phyloP scores from a whole-genome alignment of 768 basidiomycete genomes.

The Calocybe cyanea region DNA sequence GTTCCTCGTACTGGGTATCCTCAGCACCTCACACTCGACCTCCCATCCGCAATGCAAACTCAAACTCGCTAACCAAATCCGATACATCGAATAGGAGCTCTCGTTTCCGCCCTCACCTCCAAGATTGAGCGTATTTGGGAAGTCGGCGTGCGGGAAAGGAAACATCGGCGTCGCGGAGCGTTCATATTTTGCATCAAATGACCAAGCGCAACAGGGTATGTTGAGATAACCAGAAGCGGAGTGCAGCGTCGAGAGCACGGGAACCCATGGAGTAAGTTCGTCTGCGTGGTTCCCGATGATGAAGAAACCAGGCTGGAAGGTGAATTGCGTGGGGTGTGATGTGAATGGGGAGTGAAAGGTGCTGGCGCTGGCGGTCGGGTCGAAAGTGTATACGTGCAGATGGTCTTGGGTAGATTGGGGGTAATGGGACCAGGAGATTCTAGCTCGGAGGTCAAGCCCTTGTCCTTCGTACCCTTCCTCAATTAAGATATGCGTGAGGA shows the following conservation, averaged over 20 bases:
- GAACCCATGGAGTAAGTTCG: slow-evolving; percentile 93
- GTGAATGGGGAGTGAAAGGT: no score
- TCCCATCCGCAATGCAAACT: slow-evolving; percentile 79
- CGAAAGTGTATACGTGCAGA: slow-evolving; percentile 67
- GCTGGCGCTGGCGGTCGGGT: slow-evolving; percentile 43
- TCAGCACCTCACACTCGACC: slow-evolving; percentile 78
- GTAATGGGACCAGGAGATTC: slow-evolving; percentile 83
- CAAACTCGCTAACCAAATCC: slow-evolving; percentile 80
- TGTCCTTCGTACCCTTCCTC: slow-evolving; percentile 81
- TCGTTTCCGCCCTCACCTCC: slow-evolving; percentile 55
- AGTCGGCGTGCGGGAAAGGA: slow-evolving; percentile 22
- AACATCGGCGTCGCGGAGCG: slow-evolving; percentile 38
- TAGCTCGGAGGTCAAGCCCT: slow-evolving; percentile 83
- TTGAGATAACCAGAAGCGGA: slow-evolving; percentile 66
- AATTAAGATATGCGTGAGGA: slow-evolving; percentile 83
- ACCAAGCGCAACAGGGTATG: slow-evolving; percentile 92
- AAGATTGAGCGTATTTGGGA: slow-evolving; percentile 45
- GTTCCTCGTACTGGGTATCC: slow-evolving; percentile 92
- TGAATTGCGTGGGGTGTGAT: slow-evolving; percentile 10
- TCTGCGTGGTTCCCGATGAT: slow-evolving; percentile 95
- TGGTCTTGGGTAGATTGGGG: slow-evolving; percentile 54
- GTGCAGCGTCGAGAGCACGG: slow-evolving; percentile 67
- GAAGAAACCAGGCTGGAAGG: slow-evolving; percentile 51
- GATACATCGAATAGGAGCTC: slow-evolving; percentile 77
- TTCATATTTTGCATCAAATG: slow-evolving; percentile 65